Conservation (phyloP, 1,284 basidiomycete species). For the Kwoniella shivajii region DNA sequence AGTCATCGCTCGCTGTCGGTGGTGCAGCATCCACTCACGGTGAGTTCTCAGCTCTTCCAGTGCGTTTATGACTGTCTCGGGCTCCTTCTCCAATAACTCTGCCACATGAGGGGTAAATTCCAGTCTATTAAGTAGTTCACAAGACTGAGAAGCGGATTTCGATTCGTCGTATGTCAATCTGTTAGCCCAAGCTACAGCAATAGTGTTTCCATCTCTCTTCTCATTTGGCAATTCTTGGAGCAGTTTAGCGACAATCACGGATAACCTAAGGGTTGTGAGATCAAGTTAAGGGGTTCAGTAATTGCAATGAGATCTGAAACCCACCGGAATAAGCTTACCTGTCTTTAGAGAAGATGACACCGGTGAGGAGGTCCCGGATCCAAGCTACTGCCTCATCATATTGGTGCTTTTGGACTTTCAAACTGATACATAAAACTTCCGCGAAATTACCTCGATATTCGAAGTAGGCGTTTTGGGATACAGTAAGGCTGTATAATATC, state of each 20-base stretch:
- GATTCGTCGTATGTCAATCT: constrained; percentile 67
- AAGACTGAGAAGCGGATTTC: constrained; percentile 74
- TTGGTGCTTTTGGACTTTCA: constrained; percentile 79
- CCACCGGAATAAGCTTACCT: constrained; percentile 61
- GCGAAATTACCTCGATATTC: constrained; percentile 72
- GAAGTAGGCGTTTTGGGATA: constrained; percentile 76
- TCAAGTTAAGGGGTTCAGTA: constrained; percentile 6
- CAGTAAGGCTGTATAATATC: constrained; percentile 64
- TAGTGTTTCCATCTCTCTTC: constrained; percentile 84
- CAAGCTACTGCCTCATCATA: constrained; percentile 84
- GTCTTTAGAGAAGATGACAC: constrained; percentile 78
- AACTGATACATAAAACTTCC: constrained; percentile 72
- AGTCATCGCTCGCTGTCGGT: not conserved
- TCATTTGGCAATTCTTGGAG: constrained; percentile 89
- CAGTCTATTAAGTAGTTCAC: constrained; percentile 71
- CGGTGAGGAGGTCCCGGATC: constrained; percentile 86
- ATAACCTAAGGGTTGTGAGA: constrained; percentile 61
- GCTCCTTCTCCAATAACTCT: constrained; percentile 71
- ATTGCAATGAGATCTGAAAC: not conserved
- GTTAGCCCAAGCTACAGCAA: constrained; percentile 73
- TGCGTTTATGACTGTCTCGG: constrained; percentile 69
- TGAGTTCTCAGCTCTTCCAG: constrained; percentile 71
- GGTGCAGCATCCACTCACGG: constrained; percentile 58
- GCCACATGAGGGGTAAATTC: constrained; percentile 78
- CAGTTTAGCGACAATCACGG: constrained; percentile 84